These are phyloP conservation scores for Spizellomyces sp. DNA, from an alignment of 192 early-diverging fungal species.

Conservation along the genomic window DNA sequence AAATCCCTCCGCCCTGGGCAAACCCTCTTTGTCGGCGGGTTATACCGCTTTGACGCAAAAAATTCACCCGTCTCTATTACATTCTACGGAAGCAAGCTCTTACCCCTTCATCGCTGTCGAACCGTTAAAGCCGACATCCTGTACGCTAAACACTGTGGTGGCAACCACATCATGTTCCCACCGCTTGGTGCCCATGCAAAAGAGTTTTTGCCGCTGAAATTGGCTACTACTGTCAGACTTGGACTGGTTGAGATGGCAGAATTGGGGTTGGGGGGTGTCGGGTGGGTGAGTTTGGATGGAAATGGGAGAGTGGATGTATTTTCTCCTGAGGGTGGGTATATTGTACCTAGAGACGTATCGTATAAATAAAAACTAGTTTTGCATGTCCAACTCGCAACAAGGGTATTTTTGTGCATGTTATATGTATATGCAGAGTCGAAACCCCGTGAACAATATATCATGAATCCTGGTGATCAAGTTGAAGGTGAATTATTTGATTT, in stretches of 20 bases:
- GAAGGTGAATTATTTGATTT: too few species aligned
- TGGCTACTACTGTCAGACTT: background rate
- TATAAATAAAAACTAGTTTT: background rate
- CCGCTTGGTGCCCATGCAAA: constrained; percentile 3
- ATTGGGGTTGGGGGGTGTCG: constrained; percentile 14
- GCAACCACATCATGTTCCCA: constrained; percentile 5
- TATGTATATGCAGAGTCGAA: too few species aligned
- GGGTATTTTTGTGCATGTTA: too few species aligned
- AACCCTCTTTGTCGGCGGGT: constrained; percentile 25
- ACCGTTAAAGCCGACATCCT: constrained; percentile 9
- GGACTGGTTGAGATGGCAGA: background rate
- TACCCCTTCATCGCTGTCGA: constrained; percentile 20
- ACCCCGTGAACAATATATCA: too few species aligned
- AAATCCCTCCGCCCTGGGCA: background rate
- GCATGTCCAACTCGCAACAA: too few species aligned
- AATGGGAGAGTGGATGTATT: too few species aligned
- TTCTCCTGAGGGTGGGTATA: too few species aligned
- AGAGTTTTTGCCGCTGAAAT: constrained; percentile 1
- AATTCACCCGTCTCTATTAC: background rate
- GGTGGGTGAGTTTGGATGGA: background rate
- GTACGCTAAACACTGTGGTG: constrained; percentile 12
- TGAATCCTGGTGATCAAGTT: too few species aligned
- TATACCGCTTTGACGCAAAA: constrained; percentile 11
- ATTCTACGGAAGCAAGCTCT: constrained; percentile 2
- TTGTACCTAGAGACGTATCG: background rate